Evolutionary conservation across 768 basidiomycete genomes (phyloP), one percentile per base, ranked within the genome.

Genomic region (Mrakia blollopis): DNA sequence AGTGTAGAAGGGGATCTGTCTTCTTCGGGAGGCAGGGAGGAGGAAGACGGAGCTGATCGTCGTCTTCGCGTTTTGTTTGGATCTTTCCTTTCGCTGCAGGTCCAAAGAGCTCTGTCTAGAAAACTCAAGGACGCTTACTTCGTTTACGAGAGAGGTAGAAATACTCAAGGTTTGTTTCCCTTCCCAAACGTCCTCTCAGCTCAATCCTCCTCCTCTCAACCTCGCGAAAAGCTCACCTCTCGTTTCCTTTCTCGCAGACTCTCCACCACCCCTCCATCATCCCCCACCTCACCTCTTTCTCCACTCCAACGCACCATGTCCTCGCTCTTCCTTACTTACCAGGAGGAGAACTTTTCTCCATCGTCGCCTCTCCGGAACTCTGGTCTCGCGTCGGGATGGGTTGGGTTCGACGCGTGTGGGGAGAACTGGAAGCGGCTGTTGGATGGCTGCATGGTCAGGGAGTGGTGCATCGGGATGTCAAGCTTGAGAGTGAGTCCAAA

Each of bases 391-490:
- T 82, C n/a, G 81, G 82, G 2, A 79, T 81, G 61, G 79, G 78
- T 6, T 86, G 91, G 25, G 84, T 93, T 5, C 84, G 88, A 63
- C 84, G 92, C 37, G 89, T 94, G 67, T 93, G 90, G 86, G 85
- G 86, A 47, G 94, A 94, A 83, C 85, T 96, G 5, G 89, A 87
- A 77, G 87, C 87, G 50, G 93, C 90, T 9, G 90, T 94, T 0
- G 89, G 88, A 8, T 96, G 92, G 92, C 89, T 96, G 88, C 93
- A 96, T 81, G 86, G 88, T 54, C 91, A 91, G 21, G 90, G 89
- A 0, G 86, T 94, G 57, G 93, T 96, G 1, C 94, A 96, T 83
- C 87, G 94, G 5, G 94, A 95, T 83, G 89, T 96, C 84, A 96
- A 96, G 84, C 88, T 87, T 41, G 87, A 87, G 80, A 87, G 87